Conservation (phyloP, 2,329 filamentous ascomycete species). For the Pyrenophora tritici-repentis region DNA sequence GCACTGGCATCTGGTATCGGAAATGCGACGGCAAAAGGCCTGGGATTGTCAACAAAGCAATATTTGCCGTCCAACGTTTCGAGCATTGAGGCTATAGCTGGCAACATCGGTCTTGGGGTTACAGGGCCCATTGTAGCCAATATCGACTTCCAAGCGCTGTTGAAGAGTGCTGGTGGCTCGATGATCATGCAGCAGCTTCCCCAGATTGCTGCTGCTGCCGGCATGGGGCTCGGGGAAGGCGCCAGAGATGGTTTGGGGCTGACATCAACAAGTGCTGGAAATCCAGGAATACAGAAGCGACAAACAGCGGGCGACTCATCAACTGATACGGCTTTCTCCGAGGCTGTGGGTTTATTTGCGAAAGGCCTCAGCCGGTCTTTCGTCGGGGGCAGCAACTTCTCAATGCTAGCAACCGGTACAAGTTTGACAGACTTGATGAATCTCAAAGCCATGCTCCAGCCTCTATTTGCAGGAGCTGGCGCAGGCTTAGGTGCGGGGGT, state of each 20-base stretch:
- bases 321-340: constrained; percentile 19
- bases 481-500: constrained; percentile 35
- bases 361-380: constrained; percentile 35
- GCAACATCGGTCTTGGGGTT: constrained; percentile 35
- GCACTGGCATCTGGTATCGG: constrained; percentile 37
- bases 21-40: constrained; percentile 30
- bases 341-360: constrained; percentile 27
- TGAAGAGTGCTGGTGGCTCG: constrained; percentile 9
- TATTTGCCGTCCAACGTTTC: constrained; percentile 23
- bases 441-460: constrained; percentile 21
- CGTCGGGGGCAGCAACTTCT: constrained; percentile 26
- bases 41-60: constrained; percentile 28
- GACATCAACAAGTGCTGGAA: background rate
- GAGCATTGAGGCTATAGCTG: constrained; percentile 29
- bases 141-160: constrained; percentile 24
- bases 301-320: constrained; percentile 13
- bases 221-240: constrained; percentile 35
- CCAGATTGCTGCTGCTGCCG: constrained; percentile 33
- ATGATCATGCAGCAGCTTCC: constrained; percentile 27
- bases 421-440: constrained; percentile 11
- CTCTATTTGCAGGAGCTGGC: constrained; percentile 35
- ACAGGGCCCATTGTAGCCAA: constrained; percentile 30
- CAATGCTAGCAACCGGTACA: constrained; percentile 9
- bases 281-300: constrained; percentile 6
- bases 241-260: constrained; percentile 31